A percentile compares a stretch with the other conserved stretches of the same genome.
These are phyloP conservation scores for Pelargonium citronellum DNA, from an alignment of 441 rosid genomes.

Conservation along the genomic window DNA sequence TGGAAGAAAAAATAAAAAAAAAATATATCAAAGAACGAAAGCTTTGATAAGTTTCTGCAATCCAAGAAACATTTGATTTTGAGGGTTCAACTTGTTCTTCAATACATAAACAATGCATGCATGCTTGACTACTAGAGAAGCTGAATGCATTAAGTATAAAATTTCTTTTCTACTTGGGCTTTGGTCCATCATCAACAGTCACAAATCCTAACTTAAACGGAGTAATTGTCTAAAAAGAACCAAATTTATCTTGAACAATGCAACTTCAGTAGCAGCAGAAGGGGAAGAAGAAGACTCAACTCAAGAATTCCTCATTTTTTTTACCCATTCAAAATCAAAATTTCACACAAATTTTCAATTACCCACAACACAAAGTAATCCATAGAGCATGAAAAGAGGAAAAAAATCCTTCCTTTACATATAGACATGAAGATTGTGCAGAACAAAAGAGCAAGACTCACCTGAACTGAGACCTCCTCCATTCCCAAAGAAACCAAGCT, in stretches of 20 bases:
- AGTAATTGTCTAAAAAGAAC: neutral
- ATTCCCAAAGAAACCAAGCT: neutral
- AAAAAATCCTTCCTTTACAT: neutral
- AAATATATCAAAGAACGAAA: too few relatives aligned
- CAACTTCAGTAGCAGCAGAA: neutral
- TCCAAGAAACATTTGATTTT: neutral
- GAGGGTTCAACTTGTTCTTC: neutral
- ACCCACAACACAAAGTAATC: neutral
- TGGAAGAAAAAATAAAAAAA: too few relatives aligned
- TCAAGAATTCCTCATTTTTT: neutral
- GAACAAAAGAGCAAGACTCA: neutral
- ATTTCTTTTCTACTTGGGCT: conserved; percentile 2
- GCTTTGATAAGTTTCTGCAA: neutral
- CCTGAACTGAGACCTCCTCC: conserved; percentile 7
- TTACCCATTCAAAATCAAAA: neutral
- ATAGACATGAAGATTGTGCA: neutral
- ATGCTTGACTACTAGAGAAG: neutral
- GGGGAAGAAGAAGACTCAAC: neutral
- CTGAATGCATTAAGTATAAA: neutral
- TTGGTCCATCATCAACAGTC: neutral
- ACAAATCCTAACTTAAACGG: neutral
- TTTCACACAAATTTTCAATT: neutral
- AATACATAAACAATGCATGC: neutral
- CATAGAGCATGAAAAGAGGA: neutral
- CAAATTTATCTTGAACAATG: neutral